Base-by-base conservation (phyloP, 2,329 filamentous ascomycete species). In the Trichoderma brevicompactum region DNA sequence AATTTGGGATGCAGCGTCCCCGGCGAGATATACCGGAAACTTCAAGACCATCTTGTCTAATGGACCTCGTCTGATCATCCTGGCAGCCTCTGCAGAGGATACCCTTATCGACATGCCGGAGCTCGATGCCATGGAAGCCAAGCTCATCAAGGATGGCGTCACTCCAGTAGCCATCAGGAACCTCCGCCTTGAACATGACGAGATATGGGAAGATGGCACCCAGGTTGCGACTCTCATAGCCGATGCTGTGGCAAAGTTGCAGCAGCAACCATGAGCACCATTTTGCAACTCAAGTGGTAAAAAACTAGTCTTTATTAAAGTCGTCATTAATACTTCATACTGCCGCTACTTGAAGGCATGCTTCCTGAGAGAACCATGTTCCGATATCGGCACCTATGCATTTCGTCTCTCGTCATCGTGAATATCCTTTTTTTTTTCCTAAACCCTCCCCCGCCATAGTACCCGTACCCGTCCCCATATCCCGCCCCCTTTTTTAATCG, bases 131-230 rank as follows among this genome's bases (percentile, higher is more conserved):
- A 87, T 91, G 84, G 79, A 81, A 63, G 72, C 73, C 66, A 78
- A 79, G 59, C 74, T 90, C 38, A 67, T 36, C 44, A 72, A 75
- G 40, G 75, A 79, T 76, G 74, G 76, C 75, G 66, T 82, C 55
- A 63, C 68, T 10, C 67, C 72, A 13, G 66, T 69, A 5, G 68
- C 74, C 40, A 58, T 75, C 40, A 79, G 74, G 68, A 81, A 85
- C 70, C 72, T 88, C 59, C 75, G 74, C 8, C 89, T 86, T 5
- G 79, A 79, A 43, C 90, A 92, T 75, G 85, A 91, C 75, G 82
- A 84, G 68, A 79, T 89, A 2, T 90, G 88, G 86, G 73, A 83
- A 72, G 81, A 85, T 65, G 89, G 89, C 15, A 73, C 74, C 40
- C 83, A 87, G 69, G 74, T 90, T 55, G 86, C 83, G 34, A 76